Percentiles rank a stretch among this genome's conserved stretches.
Evolutionary conservation across 768 basidiomycete genomes (phyloP).

Genomic region (Stropharia rugosoannulata): DNA sequence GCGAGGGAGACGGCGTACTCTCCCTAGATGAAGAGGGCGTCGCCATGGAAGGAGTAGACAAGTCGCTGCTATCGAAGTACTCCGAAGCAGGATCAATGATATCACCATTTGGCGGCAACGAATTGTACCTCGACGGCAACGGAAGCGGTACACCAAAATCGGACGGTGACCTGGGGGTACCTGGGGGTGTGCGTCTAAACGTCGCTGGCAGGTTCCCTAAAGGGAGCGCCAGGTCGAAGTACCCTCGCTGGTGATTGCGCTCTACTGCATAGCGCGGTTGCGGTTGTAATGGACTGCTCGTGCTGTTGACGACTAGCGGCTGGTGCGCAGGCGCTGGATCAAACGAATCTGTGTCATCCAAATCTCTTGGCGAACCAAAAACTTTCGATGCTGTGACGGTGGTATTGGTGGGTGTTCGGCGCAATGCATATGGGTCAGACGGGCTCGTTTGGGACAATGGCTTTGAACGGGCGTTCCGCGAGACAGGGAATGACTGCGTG

Average conservation of each 20-base stretch:
- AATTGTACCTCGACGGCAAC: constrained; percentile 31
- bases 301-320: background rate
- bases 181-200: constrained; percentile 48
- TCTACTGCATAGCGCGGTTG: background rate
- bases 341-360: constrained; percentile 28
- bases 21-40: constrained; percentile 43
- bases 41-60: constrained; percentile 46
- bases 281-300: background rate
- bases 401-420: constrained; percentile 3
- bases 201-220: constrained; percentile 13
- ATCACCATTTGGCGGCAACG: constrained; percentile 29
- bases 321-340: constrained; percentile 11
- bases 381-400: background rate
- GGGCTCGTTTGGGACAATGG: constrained; percentile 36
- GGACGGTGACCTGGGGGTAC: constrained; percentile 34
- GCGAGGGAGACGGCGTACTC: constrained; percentile 41
- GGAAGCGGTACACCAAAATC: constrained; percentile 13
- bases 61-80: constrained; percentile 24
- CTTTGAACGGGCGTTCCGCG: constrained; percentile 29
- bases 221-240: constrained; percentile 43
- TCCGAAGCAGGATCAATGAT: background rate
- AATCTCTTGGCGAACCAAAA: constrained; percentile 55
- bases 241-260: constrained; percentile 61
- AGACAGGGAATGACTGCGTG: constrained; percentile 46
- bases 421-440: constrained; percentile 14